Evolutionary conservation across 495 filamentous ascomycete genomes (phyloP), one percentile per base, ranked within the genome.

Genomic region (Aspergillus indologenus): DNA sequence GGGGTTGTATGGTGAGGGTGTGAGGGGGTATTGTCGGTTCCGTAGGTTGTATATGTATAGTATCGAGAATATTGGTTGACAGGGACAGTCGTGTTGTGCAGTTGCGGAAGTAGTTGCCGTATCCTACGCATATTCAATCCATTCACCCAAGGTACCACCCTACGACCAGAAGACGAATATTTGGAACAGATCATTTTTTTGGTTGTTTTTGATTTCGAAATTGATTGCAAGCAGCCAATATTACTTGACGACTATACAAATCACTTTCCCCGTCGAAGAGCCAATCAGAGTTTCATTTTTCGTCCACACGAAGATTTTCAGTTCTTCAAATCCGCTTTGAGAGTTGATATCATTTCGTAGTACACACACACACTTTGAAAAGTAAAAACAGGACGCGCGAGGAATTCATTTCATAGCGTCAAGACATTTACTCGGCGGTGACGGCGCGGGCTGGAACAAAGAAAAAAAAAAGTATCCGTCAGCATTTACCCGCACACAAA

Each of bases 351-450:
- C 73, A 74, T 76, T 29, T 74, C 75, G 72, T 76, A 71, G 66
- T 63, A 73, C 65, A 70, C 34, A 40, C 34, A 40, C 34, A n/a
- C n/a, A n/a, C n/a, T n/a, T 40, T 40, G 5, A 9, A 40, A 59
- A 46, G 61, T 53, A 63, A 65, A 64, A 73, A 66, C 67, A 70
- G 68, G 58, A 68, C 71, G 70, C 72, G 72, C 71, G 70, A 75
- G 71, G 72, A 71, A 74, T 66, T 60, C 59, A 62, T 66, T 65
- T 65, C 63, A 62, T 48, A 55, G 46, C 17, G 56, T 60, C 67
- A 55, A 66, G 64, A 70, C 69, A 68, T 77, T 79, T 79, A 79
- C 72, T 79, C 75, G 66, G 77, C 77, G 72, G 77, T 71, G 65
- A 76, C 73, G 71, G 72, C 75, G 63, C 77, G 77, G 77, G 77